Conservation (phyloP, 805 yeast species). For the Metahyphopichia silvanorum region DNA sequence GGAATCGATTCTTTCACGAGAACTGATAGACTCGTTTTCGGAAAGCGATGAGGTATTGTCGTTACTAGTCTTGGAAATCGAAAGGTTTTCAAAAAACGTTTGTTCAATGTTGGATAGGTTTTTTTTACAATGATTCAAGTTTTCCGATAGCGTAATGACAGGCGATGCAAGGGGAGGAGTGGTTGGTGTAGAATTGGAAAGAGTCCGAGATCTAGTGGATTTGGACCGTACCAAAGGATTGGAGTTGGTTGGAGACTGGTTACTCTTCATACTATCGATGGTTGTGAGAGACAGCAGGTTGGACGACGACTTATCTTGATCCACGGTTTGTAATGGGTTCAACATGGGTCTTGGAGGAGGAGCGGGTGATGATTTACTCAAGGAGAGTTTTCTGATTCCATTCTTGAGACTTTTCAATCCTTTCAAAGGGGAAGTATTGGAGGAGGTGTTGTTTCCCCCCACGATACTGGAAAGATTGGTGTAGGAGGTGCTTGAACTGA, state of each 20-base stretch:
- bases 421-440: conserved; percentile 28
- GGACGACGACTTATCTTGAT: conserved; percentile 2
- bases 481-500: neutral
- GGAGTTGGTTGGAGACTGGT: conserved; percentile 2
- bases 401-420: conserved; percentile 35
- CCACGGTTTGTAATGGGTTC: conserved; percentile 9
- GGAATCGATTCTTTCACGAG: conserved; percentile 8
- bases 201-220: conserved; percentile 14
- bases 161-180: conserved; percentile 37
- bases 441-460: neutral
- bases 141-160: conserved; percentile 36
- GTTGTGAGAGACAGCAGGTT: too few relatives aligned
- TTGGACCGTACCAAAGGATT: conserved; percentile 2
- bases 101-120: conserved; percentile 30
- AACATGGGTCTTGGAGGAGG: conserved; percentile 10
- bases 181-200: conserved; percentile 24
- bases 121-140: conserved; percentile 23
- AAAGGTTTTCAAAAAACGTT: conserved; percentile 27
- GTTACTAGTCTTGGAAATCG: conserved; percentile 1
- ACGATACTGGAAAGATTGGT: too few relatives aligned
- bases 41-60: neutral
- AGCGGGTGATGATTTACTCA: conserved; percentile 12
- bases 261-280: conserved; percentile 1
- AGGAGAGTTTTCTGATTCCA: conserved; percentile 36
- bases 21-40: conserved; percentile 1